Evolutionary conservation across 345 rosid species (phyloP).

Genomic region (Lumnitzera racemosa): DNA sequence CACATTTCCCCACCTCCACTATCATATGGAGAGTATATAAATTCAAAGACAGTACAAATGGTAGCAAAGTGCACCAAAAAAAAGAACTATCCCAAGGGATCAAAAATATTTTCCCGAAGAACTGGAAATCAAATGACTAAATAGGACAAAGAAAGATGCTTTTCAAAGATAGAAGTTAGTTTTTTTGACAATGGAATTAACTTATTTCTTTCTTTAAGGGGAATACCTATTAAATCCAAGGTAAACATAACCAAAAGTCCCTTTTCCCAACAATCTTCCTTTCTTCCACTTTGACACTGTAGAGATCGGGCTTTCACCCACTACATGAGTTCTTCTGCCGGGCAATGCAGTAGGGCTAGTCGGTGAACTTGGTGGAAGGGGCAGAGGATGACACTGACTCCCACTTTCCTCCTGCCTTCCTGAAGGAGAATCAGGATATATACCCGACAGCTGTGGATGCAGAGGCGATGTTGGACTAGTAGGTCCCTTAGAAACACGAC

Average conservation of each 20-base stretch:
- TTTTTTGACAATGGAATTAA: neutral
- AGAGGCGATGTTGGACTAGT: conserved; percentile 79
- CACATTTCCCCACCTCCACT: conserved; percentile 93
- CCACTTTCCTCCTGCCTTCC: conserved; percentile 57
- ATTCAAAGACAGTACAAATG: conserved; percentile 10
- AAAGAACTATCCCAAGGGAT: neutral
- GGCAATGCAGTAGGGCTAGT: conserved; percentile 60
- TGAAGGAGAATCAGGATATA: conserved; percentile 54
- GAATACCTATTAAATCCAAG: conserved; percentile 86
- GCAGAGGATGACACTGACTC: conserved; percentile 69
- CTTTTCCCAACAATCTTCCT: conserved; percentile 87
- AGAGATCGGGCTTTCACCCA: conserved; percentile 23
- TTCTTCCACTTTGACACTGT: conserved; percentile 67
- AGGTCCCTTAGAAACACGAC: conserved; percentile 44
- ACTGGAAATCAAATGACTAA: too few relatives aligned
- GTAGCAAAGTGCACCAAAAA: conserved; percentile 1
- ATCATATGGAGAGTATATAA: conserved; percentile 13
- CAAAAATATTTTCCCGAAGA: too few relatives aligned
- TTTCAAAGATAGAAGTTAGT: neutral
- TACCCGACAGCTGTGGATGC: conserved; percentile 40
- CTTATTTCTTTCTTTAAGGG: neutral
- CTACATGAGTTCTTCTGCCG: conserved; percentile 31
- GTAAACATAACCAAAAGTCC: conserved; percentile 93
- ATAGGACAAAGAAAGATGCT: too few relatives aligned
- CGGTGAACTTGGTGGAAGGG: conserved; percentile 92